Conservation (phyloP, 208 protist species). For the Borovskyia barvae region DNA sequence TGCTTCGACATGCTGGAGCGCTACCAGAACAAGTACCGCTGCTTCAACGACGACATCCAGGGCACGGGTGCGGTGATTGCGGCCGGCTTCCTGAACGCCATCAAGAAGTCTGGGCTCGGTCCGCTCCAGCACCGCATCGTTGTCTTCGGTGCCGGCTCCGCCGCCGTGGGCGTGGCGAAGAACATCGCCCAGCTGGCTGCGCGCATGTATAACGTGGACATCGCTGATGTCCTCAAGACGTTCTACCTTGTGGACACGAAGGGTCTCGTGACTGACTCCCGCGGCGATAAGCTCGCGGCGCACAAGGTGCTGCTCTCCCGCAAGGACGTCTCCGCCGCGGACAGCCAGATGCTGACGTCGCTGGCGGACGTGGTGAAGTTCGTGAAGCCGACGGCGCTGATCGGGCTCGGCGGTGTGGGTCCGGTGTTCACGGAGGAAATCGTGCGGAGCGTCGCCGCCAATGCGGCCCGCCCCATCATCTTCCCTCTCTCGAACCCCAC, state of each 20-base stretch:
- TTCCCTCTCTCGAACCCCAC: slow-evolving; percentile 96
- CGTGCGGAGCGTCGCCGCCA: slow-evolving; percentile 67
- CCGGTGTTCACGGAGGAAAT: slow-evolving; percentile 95
- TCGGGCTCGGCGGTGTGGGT: slow-evolving; percentile 93
- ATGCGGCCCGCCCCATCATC: slow-evolving; percentile 92
- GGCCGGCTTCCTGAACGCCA: slow-evolving; percentile 90
- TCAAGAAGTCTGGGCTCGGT: slow-evolving; percentile 48
- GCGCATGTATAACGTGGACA: slow-evolving; percentile 43
- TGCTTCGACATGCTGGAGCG: slow-evolving; percentile 93
- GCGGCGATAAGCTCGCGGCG: slow-evolving; percentile 73
- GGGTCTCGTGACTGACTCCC: slow-evolving; percentile 84
- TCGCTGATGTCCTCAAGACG: slow-evolving; percentile 77
- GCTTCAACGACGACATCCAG: slow-evolving; percentile 99
- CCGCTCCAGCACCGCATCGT: slow-evolving; percentile 76
- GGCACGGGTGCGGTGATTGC: slow-evolving; percentile 95
- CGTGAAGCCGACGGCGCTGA: slow-evolving; percentile 94
- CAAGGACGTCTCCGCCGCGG: slow-evolving; percentile 71
- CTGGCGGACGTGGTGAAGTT: slow-evolving; percentile 72
- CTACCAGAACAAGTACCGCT: slow-evolving; percentile 91
- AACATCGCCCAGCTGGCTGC: slow-evolving; percentile 86
- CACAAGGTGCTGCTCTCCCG: slow-evolving; percentile 91
- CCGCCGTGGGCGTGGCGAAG: slow-evolving; percentile 94
- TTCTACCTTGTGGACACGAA: slow-evolving; percentile 94
- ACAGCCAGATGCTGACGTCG: slow-evolving; percentile 51
- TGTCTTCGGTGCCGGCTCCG: slow-evolving; percentile 93